Conservation (phyloP, 768 basidiomycete genomes). For the Multifurca ochricompacta region DNA sequence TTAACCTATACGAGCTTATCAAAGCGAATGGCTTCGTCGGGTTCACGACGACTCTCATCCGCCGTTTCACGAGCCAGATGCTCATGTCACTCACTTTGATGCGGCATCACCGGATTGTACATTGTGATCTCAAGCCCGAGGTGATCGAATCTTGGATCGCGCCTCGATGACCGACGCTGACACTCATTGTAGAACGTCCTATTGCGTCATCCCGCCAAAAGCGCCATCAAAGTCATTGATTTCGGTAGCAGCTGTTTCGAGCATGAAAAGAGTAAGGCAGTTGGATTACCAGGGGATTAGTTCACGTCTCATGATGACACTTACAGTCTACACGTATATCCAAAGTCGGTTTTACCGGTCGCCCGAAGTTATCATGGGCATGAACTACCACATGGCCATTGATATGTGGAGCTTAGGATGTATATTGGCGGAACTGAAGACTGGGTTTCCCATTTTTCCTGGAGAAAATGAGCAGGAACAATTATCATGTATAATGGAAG, state of each 20-base stretch:
- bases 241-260: slow-evolving; percentile 99
- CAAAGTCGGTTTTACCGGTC: slow-evolving; percentile 99
- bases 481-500: slow-evolving; percentile 98
- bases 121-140: slow-evolving; percentile 99
- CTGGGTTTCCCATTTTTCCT: slow-evolving; percentile 97
- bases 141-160: slow-evolving; percentile 32
- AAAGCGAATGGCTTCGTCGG: slow-evolving; percentile 98
- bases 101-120: slow-evolving; percentile 95
- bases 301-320: slow-evolving; percentile 1
- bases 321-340: slow-evolving; percentile 94
- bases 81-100: slow-evolving; percentile 84
- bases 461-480: slow-evolving; percentile 99
- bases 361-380: slow-evolving; percentile 96
- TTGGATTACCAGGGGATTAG: neutral
- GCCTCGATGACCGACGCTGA: slow-evolving; percentile 4
- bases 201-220: slow-evolving; percentile 89
- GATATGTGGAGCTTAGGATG: slow-evolving; percentile 99
- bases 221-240: slow-evolving; percentile 96
- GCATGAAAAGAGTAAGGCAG: slow-evolving; percentile 84
- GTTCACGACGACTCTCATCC: slow-evolving; percentile 92
- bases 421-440: slow-evolving; percentile 94
- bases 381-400: slow-evolving; percentile 99
- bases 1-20: slow-evolving; percentile 98
- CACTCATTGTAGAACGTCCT: slow-evolving; percentile 68
- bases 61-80: slow-evolving; percentile 96